Evolutionary conservation across 106 monocot species (phyloP).

Genomic region (Cymbidium sinense): DNA sequence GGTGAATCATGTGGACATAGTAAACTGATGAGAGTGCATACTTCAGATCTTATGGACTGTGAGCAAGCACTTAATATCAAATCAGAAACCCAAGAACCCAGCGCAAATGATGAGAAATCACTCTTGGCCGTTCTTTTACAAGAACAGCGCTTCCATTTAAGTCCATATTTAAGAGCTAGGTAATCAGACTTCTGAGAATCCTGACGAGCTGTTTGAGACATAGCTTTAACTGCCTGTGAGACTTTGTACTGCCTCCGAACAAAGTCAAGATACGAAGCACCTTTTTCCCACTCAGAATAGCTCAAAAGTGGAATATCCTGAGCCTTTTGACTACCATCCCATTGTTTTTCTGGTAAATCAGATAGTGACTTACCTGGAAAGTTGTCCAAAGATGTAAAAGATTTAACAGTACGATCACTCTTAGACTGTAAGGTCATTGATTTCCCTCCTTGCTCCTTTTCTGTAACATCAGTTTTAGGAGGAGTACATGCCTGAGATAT

Average conservation of each 20-base stretch:
- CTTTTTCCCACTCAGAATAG: conserved; percentile 94
- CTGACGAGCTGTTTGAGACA: conserved; percentile 49
- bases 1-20: conserved; percentile 69
- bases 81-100: conserved; percentile 96
- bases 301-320: conserved; percentile 73
- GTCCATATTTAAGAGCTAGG: conserved; percentile 80
- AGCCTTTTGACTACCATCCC: conserved; percentile 37
- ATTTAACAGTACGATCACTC: conserved; percentile 23
- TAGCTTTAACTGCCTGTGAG: conserved; percentile 54
- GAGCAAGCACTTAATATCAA: conserved; percentile 95
- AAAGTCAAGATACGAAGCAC: conserved; percentile 98
- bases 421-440: conserved; percentile 37
- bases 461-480: conserved; percentile 65
- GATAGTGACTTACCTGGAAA: conserved; percentile 24
- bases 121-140: conserved; percentile 52
- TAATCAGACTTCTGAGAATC: conserved; percentile 70
- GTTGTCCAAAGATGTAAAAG: conserved; percentile 21
- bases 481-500: conserved; percentile 97
- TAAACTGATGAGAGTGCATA: conserved; percentile 69
- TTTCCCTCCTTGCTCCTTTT: conserved; percentile 62
- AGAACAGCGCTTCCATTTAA: conserved; percentile 78
- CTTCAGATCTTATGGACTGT: conserved; percentile 92
- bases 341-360: conserved; percentile 44
- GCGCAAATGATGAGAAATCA: conserved; percentile 76
- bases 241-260: conserved; percentile 90